A percentile compares a stretch with the other conserved stretches of the same genome.
phyloP scores from a whole-genome alignment of 1,139 yeast genomes.

The Scheffersomyces titani region DNA sequence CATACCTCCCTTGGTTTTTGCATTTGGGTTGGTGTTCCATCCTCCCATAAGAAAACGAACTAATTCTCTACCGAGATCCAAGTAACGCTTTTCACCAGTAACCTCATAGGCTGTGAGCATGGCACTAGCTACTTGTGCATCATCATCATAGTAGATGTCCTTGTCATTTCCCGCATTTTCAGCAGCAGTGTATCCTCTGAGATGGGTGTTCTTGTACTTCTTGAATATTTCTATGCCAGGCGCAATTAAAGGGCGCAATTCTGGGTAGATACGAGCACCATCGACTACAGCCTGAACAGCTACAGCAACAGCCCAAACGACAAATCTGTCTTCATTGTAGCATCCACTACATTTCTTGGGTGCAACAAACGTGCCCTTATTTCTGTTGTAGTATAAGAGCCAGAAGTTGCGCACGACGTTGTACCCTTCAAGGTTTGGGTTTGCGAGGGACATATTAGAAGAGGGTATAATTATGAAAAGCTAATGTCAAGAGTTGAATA shows the following conservation, averaged over 20 bases:
- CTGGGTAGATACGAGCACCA: slow-evolving; percentile 58
- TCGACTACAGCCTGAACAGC: slow-evolving; percentile 64
- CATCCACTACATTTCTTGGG: slow-evolving; percentile 49
- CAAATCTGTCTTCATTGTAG: slow-evolving; percentile 56
- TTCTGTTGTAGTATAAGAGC: slow-evolving; percentile 48
- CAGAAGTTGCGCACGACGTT: slow-evolving; percentile 45
- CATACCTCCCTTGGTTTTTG: slow-evolving; percentile 57
- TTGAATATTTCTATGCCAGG: slow-evolving; percentile 55
- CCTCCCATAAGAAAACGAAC: slow-evolving; percentile 69
- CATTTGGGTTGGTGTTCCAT: slow-evolving; percentile 50
- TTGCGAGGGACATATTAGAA: slow-evolving; percentile 24
- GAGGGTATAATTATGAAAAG: neutral
- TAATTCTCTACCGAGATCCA: slow-evolving; percentile 60
- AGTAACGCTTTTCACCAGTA: slow-evolving; percentile 53
- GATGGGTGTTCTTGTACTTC: slow-evolving; percentile 52
- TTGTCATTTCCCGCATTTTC: slow-evolving; percentile 56
- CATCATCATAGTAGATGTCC: slow-evolving; percentile 75
- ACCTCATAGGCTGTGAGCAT: slow-evolving; percentile 70
- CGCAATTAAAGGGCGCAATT: slow-evolving; percentile 56
- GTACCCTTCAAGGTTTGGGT: slow-evolving; percentile 57
- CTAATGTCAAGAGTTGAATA: slow-evolving; percentile 1
- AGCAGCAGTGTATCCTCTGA: slow-evolving; percentile 61
- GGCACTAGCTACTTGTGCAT: slow-evolving; percentile 73
- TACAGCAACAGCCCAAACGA: slow-evolving; percentile 70
- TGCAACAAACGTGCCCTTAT: slow-evolving; percentile 44